Evolutionary conservation across 495 filamentous ascomycete genomes (phyloP), one percentile per base, ranked within the genome.

Genomic region (Bathelium albidoporum): DNA sequence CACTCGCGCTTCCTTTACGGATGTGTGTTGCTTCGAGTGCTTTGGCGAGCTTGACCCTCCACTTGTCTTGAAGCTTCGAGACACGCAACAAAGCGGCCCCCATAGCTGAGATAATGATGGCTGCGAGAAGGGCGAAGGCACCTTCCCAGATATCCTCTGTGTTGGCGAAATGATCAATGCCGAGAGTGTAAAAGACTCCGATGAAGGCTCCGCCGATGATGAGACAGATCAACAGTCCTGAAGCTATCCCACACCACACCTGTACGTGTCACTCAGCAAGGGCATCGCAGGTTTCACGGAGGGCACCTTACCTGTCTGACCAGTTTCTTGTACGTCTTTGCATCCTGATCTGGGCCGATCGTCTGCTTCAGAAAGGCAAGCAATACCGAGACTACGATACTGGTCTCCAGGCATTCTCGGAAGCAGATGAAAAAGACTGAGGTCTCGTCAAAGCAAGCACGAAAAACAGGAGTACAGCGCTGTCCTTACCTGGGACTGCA

Each of bases 381-480:
- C 2, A 95, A 78, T 22, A 94, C 85, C 1, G 90, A 93, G 41
- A 94, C 85, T 64, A 95, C 87, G 69, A 94, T 87, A 63, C 80
- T 84, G 0, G 85, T 87, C 73, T 95, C 90, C 26, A 95, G 75
- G 36, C 85, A 85, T 78, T 95, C 90, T 70, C 90, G 87, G 69
- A 94, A 92, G 69, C 85, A 83, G 71, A 95, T 87, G 76, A 95
- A 91, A 75, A 94, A 95, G 58, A 94, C 82, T 78, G 64, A 29
- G 24, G n/a, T 9, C 11, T 34, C 43, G 59, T 68, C 55, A 69
- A 9, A 14, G 9, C 29, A 29, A 22, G 39, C n/a, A 59, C 43
- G 12, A 28, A 32, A 5, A 12, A 12, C 43, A 2, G 14, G 22
- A 58, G 31, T 26, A 16, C 28, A n/a, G n/a, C n/a, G n/a, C 39